Conservation (phyloP, 2,329 filamentous ascomycete genomes). For the Tolypocladium inflatum region DNA sequence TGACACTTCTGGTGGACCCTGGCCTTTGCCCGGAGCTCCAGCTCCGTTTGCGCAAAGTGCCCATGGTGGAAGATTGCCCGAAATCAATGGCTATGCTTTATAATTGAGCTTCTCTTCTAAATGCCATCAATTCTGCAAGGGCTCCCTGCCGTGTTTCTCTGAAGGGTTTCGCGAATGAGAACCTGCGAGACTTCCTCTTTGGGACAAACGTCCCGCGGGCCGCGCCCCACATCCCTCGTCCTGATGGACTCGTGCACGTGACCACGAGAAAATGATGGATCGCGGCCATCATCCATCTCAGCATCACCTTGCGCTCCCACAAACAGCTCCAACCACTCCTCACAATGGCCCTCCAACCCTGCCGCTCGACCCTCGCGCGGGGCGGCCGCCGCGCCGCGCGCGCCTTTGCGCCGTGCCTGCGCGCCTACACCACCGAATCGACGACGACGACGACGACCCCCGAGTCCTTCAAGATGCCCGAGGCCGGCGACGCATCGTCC, state of each 20-base stretch:
- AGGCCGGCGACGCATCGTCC: conserved; percentile 4
- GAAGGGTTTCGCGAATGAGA: not conserved
- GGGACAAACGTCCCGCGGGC: not conserved
- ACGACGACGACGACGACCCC: conserved; percentile 10
- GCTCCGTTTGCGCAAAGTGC: not conserved
- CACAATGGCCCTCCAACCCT: conserved; percentile 23
- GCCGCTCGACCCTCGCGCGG: conserved; percentile 18
- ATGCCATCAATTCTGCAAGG: too few species aligned
- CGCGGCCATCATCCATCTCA: not conserved
- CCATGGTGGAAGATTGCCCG: too few species aligned
- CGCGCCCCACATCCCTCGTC: not conserved
- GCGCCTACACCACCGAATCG: conserved; percentile 18
- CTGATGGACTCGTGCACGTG: not conserved
- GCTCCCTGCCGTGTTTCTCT: too few species aligned
- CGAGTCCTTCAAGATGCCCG: conserved; percentile 15
- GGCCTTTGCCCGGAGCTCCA: not conserved
- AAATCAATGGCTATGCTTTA: too few species aligned
- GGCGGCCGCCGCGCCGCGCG: conserved; percentile 14
- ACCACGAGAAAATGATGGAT: not conserved
- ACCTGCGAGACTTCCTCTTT: not conserved
- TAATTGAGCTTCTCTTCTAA: too few species aligned
- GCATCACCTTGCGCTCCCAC: not conserved
- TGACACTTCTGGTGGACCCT: not conserved
- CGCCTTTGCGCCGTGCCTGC: conserved; percentile 12
- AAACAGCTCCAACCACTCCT: conserved; percentile 2